Conservation (phyloP, 208 protist species). For the Leishmania aethiopica region DNA sequence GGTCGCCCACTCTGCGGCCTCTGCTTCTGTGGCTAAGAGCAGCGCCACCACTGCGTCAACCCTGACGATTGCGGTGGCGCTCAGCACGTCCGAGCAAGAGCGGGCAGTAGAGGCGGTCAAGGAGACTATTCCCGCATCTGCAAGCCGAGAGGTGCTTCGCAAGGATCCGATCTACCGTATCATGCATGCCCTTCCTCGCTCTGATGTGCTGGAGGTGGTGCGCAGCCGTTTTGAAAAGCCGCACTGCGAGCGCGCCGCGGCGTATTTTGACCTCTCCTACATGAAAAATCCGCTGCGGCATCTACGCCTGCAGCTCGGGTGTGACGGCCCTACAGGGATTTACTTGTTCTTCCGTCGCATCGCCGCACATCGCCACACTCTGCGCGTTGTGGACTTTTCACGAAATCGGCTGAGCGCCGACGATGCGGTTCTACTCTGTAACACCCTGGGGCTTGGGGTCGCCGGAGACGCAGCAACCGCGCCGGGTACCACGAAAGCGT, state of each 20-base stretch:
- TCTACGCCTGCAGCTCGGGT: constrained; percentile 84
- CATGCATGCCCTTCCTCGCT: constrained; percentile 80
- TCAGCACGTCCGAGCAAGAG: constrained; percentile 18
- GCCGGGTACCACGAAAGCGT: neutral
- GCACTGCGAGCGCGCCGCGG: constrained; percentile 74
- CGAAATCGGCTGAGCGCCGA: constrained; percentile 69
- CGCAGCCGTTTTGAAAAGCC: constrained; percentile 65
- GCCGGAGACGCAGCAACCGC: neutral
- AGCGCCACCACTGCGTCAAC: neutral
- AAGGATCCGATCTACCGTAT: constrained; percentile 85
- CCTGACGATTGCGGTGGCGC: neutral
- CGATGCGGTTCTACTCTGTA: constrained; percentile 67
- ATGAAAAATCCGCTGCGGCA: constrained; percentile 78
- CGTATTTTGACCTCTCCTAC: constrained; percentile 78
- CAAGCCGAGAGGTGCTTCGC: constrained; percentile 22
- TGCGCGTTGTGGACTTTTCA: constrained; percentile 81
- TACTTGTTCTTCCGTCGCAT: constrained; percentile 74
- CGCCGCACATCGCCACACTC: constrained; percentile 53
- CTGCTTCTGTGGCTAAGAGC: neutral
- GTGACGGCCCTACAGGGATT: constrained; percentile 63
- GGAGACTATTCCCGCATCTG: constrained; percentile 5
- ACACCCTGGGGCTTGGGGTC: constrained; percentile 47
- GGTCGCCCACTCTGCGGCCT: neutral
- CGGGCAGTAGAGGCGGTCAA: constrained; percentile 19
- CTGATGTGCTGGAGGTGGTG: constrained; percentile 82